A percentile compares a stretch with the other conserved stretches of the same genome.
These are phyloP conservation scores for Euphorbia tirucalli DNA, from an alignment of 345 rosid species.

Conservation along the genomic window DNA sequence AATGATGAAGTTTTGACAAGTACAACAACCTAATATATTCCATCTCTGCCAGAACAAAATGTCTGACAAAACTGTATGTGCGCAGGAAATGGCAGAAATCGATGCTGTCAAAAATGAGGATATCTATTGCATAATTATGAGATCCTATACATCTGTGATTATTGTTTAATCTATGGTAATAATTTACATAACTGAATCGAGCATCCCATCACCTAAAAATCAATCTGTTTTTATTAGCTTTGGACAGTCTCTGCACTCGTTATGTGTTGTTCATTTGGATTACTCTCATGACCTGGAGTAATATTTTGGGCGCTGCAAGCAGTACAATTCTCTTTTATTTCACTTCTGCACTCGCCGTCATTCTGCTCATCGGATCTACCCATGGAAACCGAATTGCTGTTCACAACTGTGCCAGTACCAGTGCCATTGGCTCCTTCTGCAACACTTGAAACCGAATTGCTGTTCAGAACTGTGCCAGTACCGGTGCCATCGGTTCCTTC, in stretches of 20 bases:
- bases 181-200: conserved; percentile 15
- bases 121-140: conserved; percentile 7
- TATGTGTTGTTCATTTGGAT: conserved; percentile 32
- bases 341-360: conserved; percentile 19
- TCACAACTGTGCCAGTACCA: conserved; percentile 4
- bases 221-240: conserved; percentile 41
- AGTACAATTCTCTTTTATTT: conserved; percentile 30
- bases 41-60: neutral
- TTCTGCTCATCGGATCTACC: conserved; percentile 21
- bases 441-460: conserved; percentile 17
- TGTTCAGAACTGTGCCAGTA: neutral
- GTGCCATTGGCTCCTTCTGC: conserved; percentile 26
- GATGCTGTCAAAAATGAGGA: conserved; percentile 6
- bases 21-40: no score
- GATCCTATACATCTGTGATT: conserved; percentile 17
- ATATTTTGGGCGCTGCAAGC: conserved; percentile 11
- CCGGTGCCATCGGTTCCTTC: conserved; percentile 28
- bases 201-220: neutral
- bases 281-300: conserved; percentile 18
- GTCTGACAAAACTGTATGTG: neutral
- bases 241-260: conserved; percentile 52
- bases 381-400: conserved; percentile 6
- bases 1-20: no score
- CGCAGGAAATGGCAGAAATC: neutral
- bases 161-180: conserved; percentile 23